phyloP scores from a whole-genome alignment of 345 rosid genomes.

The Gossypium stocksii region DNA sequence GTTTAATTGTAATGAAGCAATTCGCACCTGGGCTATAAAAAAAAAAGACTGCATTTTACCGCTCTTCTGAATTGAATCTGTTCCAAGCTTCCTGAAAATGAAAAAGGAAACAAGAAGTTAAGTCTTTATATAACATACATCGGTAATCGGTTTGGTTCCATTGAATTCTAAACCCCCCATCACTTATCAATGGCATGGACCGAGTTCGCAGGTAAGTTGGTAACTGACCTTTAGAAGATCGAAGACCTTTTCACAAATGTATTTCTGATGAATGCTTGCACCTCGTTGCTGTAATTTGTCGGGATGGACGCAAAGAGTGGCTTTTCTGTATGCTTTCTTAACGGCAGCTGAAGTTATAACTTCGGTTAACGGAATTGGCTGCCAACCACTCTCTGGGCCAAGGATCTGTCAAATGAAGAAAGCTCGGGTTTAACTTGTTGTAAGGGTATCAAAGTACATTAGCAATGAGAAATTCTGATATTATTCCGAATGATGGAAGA shows the following conservation, averaged over 20 bases:
- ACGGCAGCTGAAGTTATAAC: slow-evolving; percentile 95
- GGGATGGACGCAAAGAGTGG: slow-evolving; percentile 97
- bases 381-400: slow-evolving; percentile 93
- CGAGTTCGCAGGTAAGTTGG: background rate
- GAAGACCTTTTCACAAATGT: slow-evolving; percentile 88
- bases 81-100: slow-evolving; percentile 87
- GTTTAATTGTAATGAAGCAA: background rate
- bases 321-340: slow-evolving; percentile 94
- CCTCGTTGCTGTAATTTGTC: slow-evolving; percentile 96
- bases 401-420: slow-evolving; percentile 57
- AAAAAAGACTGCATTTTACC: slow-evolving; percentile 35
- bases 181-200: background rate
- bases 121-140: background rate
- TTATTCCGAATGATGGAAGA: background rate
- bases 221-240: slow-evolving; percentile 83
- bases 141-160: background rate
- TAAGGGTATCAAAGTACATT: background rate
- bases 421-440: background rate
- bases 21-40: background rate
- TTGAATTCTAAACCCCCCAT: background rate
- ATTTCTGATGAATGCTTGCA: slow-evolving; percentile 91
- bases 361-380: slow-evolving; percentile 86
- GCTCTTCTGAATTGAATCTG: slow-evolving; percentile 90
- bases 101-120: slow-evolving; percentile 7
- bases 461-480: background rate